phyloP scores from a whole-genome alignment of 345 rosid genomes.

The Excoecaria cochinchinensis region DNA sequence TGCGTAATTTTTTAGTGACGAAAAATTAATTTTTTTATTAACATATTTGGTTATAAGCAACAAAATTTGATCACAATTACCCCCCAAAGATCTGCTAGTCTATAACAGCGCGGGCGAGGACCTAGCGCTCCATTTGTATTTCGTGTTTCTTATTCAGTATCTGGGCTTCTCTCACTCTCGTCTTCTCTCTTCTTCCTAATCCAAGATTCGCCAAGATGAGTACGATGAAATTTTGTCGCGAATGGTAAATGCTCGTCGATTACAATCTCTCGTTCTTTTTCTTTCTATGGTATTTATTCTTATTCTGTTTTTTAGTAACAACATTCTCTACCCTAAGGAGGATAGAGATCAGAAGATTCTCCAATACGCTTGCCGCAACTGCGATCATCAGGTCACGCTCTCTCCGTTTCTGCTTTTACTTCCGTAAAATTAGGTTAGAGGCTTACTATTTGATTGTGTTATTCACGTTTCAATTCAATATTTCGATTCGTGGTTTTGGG shows the following conservation, averaged over 20 bases:
- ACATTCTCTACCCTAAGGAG: constrained; percentile 73
- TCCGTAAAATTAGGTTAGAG: not conserved
- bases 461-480: no score
- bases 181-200: not conserved
- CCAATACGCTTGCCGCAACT: constrained; percentile 79
- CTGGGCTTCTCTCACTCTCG: not conserved
- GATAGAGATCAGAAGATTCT: constrained; percentile 59
- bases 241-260: constrained; percentile 46
- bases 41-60: no score
- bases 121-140: not conserved
- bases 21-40: no score
- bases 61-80: no score
- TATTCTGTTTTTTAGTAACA: constrained; percentile 46
- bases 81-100: not conserved
- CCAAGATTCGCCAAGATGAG: constrained; percentile 47
- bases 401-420: not conserved
- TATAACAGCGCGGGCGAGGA: no score
- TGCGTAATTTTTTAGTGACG: no score
- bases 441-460: not conserved
- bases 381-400: constrained; percentile 67
- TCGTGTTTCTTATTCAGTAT: not conserved
- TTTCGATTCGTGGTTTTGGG: not conserved
- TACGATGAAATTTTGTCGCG: constrained; percentile 87
- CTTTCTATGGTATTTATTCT: not conserved
- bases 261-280: not conserved